Evolutionary conservation across 805 yeast genomes (phyloP), one percentile per base, ranked within the genome.

Genomic region (Sugiyamaella americana): DNA sequence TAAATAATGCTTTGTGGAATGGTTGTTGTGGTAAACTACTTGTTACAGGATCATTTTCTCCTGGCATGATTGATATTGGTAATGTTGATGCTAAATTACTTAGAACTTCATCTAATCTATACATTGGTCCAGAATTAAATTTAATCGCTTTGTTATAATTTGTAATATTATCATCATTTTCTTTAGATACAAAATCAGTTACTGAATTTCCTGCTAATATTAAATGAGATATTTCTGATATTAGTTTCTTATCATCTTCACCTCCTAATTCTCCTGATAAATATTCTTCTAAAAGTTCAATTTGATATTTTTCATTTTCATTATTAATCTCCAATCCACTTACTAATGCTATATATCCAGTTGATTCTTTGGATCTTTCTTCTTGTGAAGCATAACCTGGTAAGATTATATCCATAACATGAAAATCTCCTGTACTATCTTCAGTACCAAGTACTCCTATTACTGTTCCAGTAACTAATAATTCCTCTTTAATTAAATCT

Each of bases 361-460:
- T 18, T 6, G 13, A 10, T 16, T 30, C 26, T 11, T 38, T 20
- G n/a, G 11, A 8, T 8, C 43, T 37, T 2, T 72, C 68, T 5
- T 58, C 56, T 59, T 84, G 94, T 0, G 79, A 78, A 1, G 85
- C 71, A 16, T 75, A 63, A 10, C 73, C 72, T 0, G 98, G 95
- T 55, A 79, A 84, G 1, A 76, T 76, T 1, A 89, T 70, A 59
- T 89, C 98, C 55, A 86, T 76, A 3, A 87, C 86, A 49, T 84
- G 85, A 63, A 93, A 89, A 2, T 81, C 71, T 2, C 98, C 98
- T 0, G 88, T 80, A 40, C 76, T 79, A 5, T 84, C 73, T 60
- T 89, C 96, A 68, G 86, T 80, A 0, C 98, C 98, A 8, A 88
- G 62, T 1, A 88, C 75, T 0, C 91, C 98, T 5, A 88, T 78